Base-by-base conservation (phyloP, 108 stramenopile genomes). In the Aurantiochytrium sp. region DNA sequence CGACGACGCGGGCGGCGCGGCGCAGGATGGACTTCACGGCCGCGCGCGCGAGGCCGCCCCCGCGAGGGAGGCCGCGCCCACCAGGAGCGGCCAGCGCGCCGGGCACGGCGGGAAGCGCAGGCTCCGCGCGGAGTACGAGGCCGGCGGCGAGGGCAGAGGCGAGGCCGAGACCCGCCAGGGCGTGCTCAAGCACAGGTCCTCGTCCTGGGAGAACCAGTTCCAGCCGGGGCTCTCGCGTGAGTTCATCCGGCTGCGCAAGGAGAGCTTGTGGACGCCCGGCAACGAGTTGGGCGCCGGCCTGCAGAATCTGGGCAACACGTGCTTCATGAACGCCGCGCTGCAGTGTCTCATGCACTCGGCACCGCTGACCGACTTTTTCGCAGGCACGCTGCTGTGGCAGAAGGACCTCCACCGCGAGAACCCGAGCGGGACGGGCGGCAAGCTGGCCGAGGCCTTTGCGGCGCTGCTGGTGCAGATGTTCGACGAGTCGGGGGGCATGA, bases 341-440 rank as follows among this genome's bases (percentile, higher is more conserved):
- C 87, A 88, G 24, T 88, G 87, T 69, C 69, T 88, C n/a, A 12
- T 32, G 5, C 69, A 73, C 0, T 81, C 86, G 15, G 31, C 55
- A 4, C 55, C 86, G 21, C 55, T 87, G 31, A 34, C 31, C 6
- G 55, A 59, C 22, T 55, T 37, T 31, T 87, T 87, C 15, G 54
- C 55, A 55, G 52, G 86, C 10, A 86, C 34, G 21, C 17, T 6
- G 21, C 65, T 98, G 34, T 90, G 97, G 55, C 89, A 96, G 22
- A 97, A 96, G 89, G 88, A 98, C 68, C 91, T 98, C 19, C 94
- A 93, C 69, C 92, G 90, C 27, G 96, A 96, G 89, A 98, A 98
- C 89, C 96, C 97, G 4, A 90, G 97, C 21, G 97, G 98, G 4
- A 97, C 97, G 3, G 96, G 95, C 24, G 98, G 98, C 37, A 94